These are phyloP conservation scores for Diplocarpon mali DNA, from an alignment of 2,329 filamentous ascomycete genomes.

Conservation along the genomic window DNA sequence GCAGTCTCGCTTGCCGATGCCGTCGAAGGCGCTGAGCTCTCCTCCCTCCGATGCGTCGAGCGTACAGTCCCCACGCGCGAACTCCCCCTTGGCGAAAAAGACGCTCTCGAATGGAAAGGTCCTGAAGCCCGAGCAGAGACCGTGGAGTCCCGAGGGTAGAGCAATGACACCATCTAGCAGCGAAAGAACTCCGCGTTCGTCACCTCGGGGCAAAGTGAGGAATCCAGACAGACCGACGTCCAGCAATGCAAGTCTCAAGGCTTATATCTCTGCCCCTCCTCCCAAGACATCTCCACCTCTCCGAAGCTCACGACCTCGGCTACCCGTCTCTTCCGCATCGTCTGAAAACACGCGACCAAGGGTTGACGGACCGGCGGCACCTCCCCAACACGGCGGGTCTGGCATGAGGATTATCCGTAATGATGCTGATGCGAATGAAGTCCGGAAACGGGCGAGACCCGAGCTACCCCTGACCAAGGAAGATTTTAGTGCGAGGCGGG, in stretches of 20 bases:
- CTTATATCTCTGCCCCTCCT: slow-evolving; percentile 59
- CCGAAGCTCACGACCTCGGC: slow-evolving; percentile 70
- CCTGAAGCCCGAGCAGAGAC: slow-evolving; percentile 19
- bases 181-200: slow-evolving; percentile 32
- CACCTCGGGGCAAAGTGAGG: slow-evolving; percentile 17
- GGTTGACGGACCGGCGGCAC: slow-evolving; percentile 37
- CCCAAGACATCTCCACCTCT: slow-evolving; percentile 69
- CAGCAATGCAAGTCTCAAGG: slow-evolving; percentile 48
- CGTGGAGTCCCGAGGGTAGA: slow-evolving; percentile 23
- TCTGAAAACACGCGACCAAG: slow-evolving; percentile 61
- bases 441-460: slow-evolving; percentile 37
- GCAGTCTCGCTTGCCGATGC: slow-evolving; percentile 21
- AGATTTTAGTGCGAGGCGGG: slow-evolving; percentile 73
- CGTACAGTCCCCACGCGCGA: slow-evolving; percentile 42
- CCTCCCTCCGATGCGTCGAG: slow-evolving; percentile 37
- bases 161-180: slow-evolving; percentile 31
- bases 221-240: slow-evolving; percentile 15
- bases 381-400: slow-evolving; percentile 17
- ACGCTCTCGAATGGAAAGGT: slow-evolving; percentile 28
- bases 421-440: slow-evolving; percentile 12
- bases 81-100: slow-evolving; percentile 40
- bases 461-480: slow-evolving; percentile 49
- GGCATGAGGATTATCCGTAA: slow-evolving; percentile 24
- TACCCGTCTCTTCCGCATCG: slow-evolving; percentile 64
- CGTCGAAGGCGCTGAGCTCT: slow-evolving; percentile 26